Percentiles rank a stretch among this genome's conserved stretches.
Evolutionary conservation across 169 alveolate species (phyloP).

Genomic region (Eimeria sp.): DNA sequence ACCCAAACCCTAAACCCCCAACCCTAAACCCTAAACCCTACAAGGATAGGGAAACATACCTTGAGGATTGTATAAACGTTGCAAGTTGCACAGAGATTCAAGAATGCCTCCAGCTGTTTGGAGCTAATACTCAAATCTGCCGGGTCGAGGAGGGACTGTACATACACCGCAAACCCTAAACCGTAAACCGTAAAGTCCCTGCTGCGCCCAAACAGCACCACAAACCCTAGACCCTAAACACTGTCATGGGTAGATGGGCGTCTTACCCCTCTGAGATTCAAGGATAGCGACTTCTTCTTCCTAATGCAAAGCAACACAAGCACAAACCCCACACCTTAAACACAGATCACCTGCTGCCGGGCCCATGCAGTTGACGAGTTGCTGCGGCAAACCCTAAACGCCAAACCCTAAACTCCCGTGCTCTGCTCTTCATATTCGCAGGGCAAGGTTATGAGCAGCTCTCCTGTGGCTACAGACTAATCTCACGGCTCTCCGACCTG

Average conservation of each 20-base stretch:
- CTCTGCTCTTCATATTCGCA: no score
- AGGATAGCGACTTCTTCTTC: neutral
- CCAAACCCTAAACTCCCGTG: neutral
- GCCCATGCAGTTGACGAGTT: no score
- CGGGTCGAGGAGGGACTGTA: neutral
- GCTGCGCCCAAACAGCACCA: neutral
- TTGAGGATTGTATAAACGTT: neutral
- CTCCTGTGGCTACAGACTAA: neutral
- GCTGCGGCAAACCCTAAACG: neutral
- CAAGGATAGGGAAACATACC: neutral
- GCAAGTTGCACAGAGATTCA: neutral
- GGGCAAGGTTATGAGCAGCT: no score
- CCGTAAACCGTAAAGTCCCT: no score
- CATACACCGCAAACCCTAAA: no score
- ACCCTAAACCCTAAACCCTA: slow-evolving; percentile 2
- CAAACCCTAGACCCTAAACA: slow-evolving; percentile 6
- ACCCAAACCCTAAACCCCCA: neutral
- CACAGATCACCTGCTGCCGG: neutral
- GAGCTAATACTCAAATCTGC: neutral
- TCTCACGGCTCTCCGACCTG: neutral
- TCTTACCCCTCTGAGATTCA: neutral
- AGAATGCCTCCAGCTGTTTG: neutral
- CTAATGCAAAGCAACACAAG: neutral
- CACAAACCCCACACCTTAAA: neutral
- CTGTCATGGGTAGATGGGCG: neutral